Evolutionary conservation across 371 early-diverging fungal species (phyloP), one percentile per base, ranked within the genome.

Genomic region (Quaeritorhiza haematococci): DNA sequence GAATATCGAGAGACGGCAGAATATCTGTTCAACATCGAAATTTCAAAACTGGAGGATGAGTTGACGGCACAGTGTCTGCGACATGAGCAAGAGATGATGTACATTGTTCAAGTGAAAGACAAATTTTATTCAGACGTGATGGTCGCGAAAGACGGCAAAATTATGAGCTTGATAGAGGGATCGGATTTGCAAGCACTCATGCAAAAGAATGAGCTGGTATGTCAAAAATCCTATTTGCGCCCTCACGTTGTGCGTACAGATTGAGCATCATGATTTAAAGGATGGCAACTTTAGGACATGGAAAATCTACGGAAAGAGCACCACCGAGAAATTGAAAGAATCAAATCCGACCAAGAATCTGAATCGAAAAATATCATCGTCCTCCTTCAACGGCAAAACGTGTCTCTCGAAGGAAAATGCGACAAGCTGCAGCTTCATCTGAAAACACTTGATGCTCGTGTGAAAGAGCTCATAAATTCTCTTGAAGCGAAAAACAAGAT

Each of bases 121-220:
- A 79, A 74, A 57, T 80, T 80, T 47, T 80, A 80, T 47, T 56
- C 74, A 6, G 81, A 80, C 50, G 73, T 80, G 79, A 80, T 80
- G 81, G 75, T 80, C 0, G 59, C 79, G 13, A 80, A 80, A 60
- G 81, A 80, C 57, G 81, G 79, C 17, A 80, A 80, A 53, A 80
- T 80, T 42, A 79, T 80, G 79, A 73, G 67, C 34, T 47, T 80
- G 44, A 77, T 80, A 33, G 81, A 80, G 50, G 81, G 81, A 0
- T 67, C 69, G 1, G 81, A 80, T 48, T 47, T 80, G 61, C 75
- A 79, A 53, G 61, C 66, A 21, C 51, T 80, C 48, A 74, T 80
- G 69, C 77, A 80, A 59, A 77, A 80, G 55, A 76, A 80, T 59
- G 81, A 80, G 56, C 27, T 80, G 65, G 79, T 73, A 58, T 13